These are phyloP conservation scores for Alternaria arbusti DNA, from an alignment of 2,329 filamentous ascomycete species.

Conservation along the genomic window DNA sequence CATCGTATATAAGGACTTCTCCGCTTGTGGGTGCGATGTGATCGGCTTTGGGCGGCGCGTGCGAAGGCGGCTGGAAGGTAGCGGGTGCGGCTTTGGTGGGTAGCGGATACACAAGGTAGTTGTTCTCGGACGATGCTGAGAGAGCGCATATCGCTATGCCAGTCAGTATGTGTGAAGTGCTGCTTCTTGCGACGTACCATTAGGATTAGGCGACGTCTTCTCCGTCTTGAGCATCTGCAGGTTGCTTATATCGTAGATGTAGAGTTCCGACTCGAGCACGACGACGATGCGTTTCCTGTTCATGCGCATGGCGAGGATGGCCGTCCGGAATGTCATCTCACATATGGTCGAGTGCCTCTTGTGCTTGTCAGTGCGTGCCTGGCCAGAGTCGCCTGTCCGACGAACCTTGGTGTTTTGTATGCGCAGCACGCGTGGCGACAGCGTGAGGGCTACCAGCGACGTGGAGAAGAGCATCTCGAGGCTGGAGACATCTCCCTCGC, in stretches of 20 bases:
- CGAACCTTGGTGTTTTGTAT: slow-evolving; percentile 96
- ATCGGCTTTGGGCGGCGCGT: slow-evolving; percentile 78
- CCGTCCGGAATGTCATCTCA: slow-evolving; percentile 98
- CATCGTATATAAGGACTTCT: slow-evolving; percentile 92
- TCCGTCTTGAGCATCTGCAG: slow-evolving; percentile 96
- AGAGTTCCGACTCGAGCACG: slow-evolving; percentile 93
- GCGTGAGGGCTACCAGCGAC: slow-evolving; percentile 89
- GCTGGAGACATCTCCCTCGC: slow-evolving; percentile 92
- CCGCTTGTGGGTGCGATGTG: slow-evolving; percentile 86
- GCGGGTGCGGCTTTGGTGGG: slow-evolving; percentile 67
- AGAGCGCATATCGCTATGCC: slow-evolving; percentile 80
- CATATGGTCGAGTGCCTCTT: slow-evolving; percentile 85
- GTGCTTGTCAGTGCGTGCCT: slow-evolving; percentile 10
- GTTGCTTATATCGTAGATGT: slow-evolving; percentile 98
- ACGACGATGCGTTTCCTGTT: slow-evolving; percentile 95
- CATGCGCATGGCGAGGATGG: slow-evolving; percentile 88
- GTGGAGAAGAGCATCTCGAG: slow-evolving; percentile 99
- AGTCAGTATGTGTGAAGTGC: slow-evolving; percentile 18
- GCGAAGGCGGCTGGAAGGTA: slow-evolving; percentile 68
- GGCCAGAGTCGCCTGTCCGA: slow-evolving; percentile 7
- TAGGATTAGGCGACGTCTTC: slow-evolving; percentile 90
- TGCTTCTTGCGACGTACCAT: slow-evolving; percentile 56
- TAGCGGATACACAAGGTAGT: slow-evolving; percentile 92
- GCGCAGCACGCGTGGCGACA: slow-evolving; percentile 88
- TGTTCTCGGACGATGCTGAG: slow-evolving; percentile 93